phyloP scores from a whole-genome alignment of 1,284 basidiomycete species.

The Mycosarcoma maydis region DNA sequence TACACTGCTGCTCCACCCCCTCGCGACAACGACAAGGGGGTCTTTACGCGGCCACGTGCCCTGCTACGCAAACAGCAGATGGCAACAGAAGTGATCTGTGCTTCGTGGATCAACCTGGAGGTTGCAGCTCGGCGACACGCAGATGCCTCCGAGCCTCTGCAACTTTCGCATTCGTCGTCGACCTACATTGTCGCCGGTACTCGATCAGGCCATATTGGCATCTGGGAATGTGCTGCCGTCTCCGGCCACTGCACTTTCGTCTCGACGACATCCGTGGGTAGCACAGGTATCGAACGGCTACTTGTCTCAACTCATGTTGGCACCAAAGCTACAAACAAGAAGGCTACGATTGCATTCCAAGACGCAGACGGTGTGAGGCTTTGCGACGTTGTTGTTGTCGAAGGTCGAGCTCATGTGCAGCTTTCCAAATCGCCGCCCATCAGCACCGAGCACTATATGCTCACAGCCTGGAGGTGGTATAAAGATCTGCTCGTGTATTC shows the following conservation, averaged over 20 bases:
- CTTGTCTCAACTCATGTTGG: not conserved
- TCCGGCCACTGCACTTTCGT: constrained; percentile 24
- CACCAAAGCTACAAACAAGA: not conserved
- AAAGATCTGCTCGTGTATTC: constrained; percentile 22
- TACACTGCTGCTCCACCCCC: not conserved
- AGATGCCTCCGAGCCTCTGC: not conserved
- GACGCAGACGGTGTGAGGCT: constrained; percentile 14
- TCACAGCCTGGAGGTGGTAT: constrained; percentile 27
- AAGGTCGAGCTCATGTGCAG: constrained; percentile 1
- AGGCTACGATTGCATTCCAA: constrained; percentile 28
- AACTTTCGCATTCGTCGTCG: not conserved
- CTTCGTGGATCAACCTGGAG: constrained; percentile 10
- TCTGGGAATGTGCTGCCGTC: constrained; percentile 21
- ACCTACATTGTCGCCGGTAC: constrained; percentile 28
- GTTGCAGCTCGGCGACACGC: not conserved
- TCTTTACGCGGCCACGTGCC: constrained; percentile 21
- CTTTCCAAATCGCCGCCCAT: constrained; percentile 4
- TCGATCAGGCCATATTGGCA: constrained; percentile 29
- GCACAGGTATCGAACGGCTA: constrained; percentile 22
- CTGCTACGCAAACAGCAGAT: constrained; percentile 24
- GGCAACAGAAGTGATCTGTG: constrained; percentile 27
- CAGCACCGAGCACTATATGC: constrained; percentile 4
- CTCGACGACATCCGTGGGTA: constrained; percentile 19
- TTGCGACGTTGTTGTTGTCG: constrained; percentile 7
- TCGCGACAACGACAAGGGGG: not conserved